phyloP scores from a whole-genome alignment of 129 eudicot species.

The Gnaphalium uliginosum region DNA sequence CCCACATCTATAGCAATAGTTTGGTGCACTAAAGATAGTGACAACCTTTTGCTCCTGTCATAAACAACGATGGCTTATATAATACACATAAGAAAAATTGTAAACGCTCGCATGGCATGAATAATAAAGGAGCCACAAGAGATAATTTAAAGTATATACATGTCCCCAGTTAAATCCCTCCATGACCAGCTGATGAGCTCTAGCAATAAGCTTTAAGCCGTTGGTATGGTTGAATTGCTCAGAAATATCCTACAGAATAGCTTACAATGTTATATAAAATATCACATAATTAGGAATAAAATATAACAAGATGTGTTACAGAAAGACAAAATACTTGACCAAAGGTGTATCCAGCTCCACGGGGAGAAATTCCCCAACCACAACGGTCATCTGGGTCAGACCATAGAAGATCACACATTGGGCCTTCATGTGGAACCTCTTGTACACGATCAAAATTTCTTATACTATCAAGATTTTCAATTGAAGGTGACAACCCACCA shows the following conservation, averaged over 20 bases:
- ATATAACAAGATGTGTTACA: neutral
- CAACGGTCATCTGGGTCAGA: constrained; percentile 99
- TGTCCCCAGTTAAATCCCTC: constrained; percentile 98
- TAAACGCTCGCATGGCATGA: neutral
- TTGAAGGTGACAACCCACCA: constrained; percentile 93
- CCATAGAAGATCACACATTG: constrained; percentile 96
- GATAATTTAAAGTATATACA: constrained; percentile 36
- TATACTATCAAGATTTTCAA: constrained; percentile 87
- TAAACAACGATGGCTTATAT: constrained; percentile 6
- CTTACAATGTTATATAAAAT: neutral
- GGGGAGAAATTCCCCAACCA: constrained; percentile 97
- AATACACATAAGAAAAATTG: neutral
- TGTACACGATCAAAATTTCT: constrained; percentile 92
- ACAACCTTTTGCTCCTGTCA: constrained; percentile 93
- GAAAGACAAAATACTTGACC: constrained; percentile 63
- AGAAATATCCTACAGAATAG: constrained; percentile 65
- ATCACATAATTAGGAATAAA: no score
- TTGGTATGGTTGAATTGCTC: constrained; percentile 93
- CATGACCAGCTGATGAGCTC: constrained; percentile 99
- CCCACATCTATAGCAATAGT: constrained; percentile 93
- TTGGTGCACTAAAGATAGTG: constrained; percentile 91
- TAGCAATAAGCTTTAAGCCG: constrained; percentile 76
- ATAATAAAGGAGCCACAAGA: constrained; percentile 24
- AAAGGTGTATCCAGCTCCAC: constrained; percentile 97
- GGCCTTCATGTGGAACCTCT: constrained; percentile 97